These are phyloP conservation scores for Solanum gandarillasii DNA, from an alignment of 257 asterid species.

Conservation along the genomic window DNA sequence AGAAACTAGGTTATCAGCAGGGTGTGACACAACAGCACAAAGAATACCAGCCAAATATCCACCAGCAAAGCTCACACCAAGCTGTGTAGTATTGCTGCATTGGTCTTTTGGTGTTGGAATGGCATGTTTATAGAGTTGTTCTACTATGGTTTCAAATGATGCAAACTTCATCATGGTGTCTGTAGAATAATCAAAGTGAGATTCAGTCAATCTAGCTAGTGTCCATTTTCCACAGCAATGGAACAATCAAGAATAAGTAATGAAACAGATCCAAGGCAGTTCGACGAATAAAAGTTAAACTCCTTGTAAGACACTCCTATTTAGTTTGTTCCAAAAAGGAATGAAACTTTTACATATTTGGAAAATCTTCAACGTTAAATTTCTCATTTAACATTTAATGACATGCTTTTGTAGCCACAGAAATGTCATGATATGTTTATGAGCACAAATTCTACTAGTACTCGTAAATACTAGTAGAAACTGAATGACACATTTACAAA, in stretches of 20 bases:
- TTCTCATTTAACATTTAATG: not conserved
- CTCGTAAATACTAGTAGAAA: not conserved
- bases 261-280: not conserved
- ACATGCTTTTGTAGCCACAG: not conserved
- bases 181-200: slow-evolving; percentile 9
- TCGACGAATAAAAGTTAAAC: not conserved
- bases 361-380: not conserved
- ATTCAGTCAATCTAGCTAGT: not conserved
- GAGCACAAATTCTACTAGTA: not conserved
- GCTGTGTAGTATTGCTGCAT: slow-evolving; percentile 57
- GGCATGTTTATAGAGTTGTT: slow-evolving; percentile 51
- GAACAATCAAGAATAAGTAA: not conserved
- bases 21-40: slow-evolving; percentile 10
- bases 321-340: not conserved
- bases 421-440: not conserved
- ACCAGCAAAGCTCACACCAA: slow-evolving; percentile 70
- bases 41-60: slow-evolving; percentile 13
- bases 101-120: slow-evolving; percentile 68
- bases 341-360: not conserved
- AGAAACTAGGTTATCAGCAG: slow-evolving; percentile 9
- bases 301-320: not conserved
- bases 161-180: slow-evolving; percentile 95
- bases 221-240: not conserved
- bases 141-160: slow-evolving; percentile 71
- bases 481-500: not conserved